phyloP scores from a whole-genome alignment of 345 rosid species.

The Acer yangbiense region DNA sequence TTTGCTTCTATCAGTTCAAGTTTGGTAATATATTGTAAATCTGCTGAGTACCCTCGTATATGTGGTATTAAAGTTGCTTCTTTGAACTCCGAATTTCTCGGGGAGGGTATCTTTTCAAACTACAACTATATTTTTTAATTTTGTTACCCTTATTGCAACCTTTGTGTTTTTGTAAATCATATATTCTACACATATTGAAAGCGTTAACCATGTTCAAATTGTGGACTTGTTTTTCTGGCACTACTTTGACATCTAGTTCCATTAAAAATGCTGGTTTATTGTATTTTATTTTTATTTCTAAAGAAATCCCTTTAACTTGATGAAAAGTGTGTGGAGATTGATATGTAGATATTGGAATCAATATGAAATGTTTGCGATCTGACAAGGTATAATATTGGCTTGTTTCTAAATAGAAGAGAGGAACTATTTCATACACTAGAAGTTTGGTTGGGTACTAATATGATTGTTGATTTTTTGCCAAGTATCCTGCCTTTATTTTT shows the following conservation, averaged over 20 bases:
- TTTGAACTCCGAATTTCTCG: not conserved
- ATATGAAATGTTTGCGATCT: not conserved
- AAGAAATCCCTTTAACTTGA: not conserved
- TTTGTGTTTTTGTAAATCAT: constrained; percentile 3
- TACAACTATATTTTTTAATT: not conserved
- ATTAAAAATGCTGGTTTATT: not conserved
- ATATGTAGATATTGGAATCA: not conserved
- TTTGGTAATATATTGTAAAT: not conserved
- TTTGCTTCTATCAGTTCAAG: not conserved
- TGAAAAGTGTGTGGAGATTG: not conserved
- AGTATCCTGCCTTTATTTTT: too few species aligned
- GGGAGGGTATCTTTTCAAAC: not conserved
- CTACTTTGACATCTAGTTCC: not conserved
- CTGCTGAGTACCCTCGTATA: not conserved
- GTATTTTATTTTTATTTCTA: not conserved
- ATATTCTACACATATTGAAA: not conserved
- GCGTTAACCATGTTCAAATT: not conserved
- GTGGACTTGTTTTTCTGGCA: not conserved
- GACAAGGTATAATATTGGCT: not conserved
- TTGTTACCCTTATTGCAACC: not conserved
- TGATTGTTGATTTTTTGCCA: too few species aligned
- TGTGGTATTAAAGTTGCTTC: not conserved
- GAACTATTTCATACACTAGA: not conserved
- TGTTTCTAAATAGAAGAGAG: not conserved
- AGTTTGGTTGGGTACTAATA: not conserved